phyloP scores from a whole-genome alignment of 116 monocot genomes.

The Phalaenopsis hybrid region DNA sequence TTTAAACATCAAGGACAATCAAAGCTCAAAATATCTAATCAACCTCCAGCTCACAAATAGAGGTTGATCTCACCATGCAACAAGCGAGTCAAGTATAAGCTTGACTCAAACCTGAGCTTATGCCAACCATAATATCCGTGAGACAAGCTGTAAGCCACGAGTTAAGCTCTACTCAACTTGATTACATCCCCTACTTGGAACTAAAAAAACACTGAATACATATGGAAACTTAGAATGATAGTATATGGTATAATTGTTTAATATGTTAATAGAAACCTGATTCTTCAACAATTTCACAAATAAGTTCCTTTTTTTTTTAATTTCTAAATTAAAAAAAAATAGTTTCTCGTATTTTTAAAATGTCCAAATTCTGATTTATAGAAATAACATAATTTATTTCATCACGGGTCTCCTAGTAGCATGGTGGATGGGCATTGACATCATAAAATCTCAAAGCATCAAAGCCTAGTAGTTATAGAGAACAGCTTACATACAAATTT shows the following conservation, averaged over 20 bases:
- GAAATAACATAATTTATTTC: not conserved
- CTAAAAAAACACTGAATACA: not conserved
- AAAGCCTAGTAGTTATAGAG: not conserved
- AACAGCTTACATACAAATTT: not conserved
- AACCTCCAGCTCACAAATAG: too few species aligned
- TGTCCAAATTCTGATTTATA: too few species aligned
- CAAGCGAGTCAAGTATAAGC: too few species aligned
- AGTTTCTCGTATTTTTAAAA: too few species aligned
- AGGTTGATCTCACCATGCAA: too few species aligned
- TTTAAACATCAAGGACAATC: too few species aligned
- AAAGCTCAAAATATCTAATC: too few species aligned
- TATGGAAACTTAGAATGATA: not conserved
- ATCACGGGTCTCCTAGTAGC: not conserved
- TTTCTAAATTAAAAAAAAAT: not conserved
- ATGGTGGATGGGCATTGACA: too few species aligned
- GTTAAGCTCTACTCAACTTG: too few species aligned
- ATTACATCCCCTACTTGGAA: not conserved
- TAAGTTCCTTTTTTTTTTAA: not conserved
- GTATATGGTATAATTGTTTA: not conserved
- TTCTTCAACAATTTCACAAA: slow-evolving; percentile 3
- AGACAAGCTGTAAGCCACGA: too few species aligned
- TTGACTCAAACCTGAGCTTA: too few species aligned
- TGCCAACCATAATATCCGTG: too few species aligned
- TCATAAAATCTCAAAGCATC: not conserved
- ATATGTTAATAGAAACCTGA: not conserved